Evolutionary conservation across 139 green algal species (phyloP), one percentile per base, ranked within the genome.

Genomic region (Tetradesmus lagerheimii): DNA sequence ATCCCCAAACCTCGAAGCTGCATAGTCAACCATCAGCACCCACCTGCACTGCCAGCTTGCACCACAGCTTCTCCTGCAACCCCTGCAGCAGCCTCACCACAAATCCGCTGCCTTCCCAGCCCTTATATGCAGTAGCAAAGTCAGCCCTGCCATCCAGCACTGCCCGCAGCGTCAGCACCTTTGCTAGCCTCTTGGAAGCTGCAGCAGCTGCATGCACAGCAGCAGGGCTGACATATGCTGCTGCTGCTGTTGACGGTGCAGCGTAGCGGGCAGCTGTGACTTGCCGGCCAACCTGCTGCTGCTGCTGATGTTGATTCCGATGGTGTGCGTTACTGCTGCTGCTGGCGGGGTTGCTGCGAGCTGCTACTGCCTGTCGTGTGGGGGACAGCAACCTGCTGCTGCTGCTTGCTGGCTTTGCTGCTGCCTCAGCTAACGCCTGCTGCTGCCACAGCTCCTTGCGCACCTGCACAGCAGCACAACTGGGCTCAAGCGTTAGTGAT

Each of bases 361-460:
- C 37, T 62, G 83, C 67, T 38, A 71, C 25, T 25, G 85, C 31
- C 29, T 41, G 15, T 78, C 18, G 27, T 35, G 2, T 37, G n/a
- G 11, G 29, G 43, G 45, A n/a, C 4, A 77, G 35, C n/a, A n/a
- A n/a, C 1, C 23, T 50, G 82, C 35, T 77, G 82, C 34, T 57
- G 82, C 45, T 53, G 34, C 16, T 64, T 82, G 84, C 16, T 16
- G 38, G 12, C 74, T 88, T 43, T 62, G 45, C 29, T 67, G 85
- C 57, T 89, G 37, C 64, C 53, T 41, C 31, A 71, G 85, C 85
- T 25, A 89, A 25, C 2, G 85, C 85, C 45, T 89, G 85, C 85
- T 89, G 85, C 27, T 39, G 84, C 84, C 64, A 89, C n/a, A 89
- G 84, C 41, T 71, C 23, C n/a, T 83, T 66, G 12, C 16, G 38